These are phyloP conservation scores for Erythrophleum fordii DNA, from an alignment of 306 rosid genomes.

Conservation along the genomic window DNA sequence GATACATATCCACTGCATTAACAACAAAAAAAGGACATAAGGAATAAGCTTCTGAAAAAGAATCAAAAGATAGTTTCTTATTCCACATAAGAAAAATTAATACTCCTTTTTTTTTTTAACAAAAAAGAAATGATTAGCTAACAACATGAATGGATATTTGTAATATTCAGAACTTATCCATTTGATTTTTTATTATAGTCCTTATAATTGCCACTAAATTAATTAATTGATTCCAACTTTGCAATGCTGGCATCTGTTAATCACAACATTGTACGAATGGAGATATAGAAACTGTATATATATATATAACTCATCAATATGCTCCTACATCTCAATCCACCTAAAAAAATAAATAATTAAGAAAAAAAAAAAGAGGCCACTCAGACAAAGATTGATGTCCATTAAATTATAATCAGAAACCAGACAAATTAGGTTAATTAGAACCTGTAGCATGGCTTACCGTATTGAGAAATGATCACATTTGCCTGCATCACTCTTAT, in stretches of 20 bases:
- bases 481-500: constrained; percentile 44
- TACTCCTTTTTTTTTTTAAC: not conserved
- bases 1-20: constrained; percentile 72
- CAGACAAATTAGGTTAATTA: not conserved
- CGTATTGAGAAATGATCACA: constrained; percentile 78
- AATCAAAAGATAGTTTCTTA: constrained; percentile 7
- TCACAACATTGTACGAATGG: not conserved
- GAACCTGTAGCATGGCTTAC: constrained; percentile 48
- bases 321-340: not conserved
- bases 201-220: not conserved
- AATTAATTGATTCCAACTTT: constrained; percentile 9
- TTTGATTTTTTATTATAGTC: constrained; percentile 1
- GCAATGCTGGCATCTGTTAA: not conserved
- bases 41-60: constrained; percentile 8
- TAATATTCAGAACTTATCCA: not conserved
- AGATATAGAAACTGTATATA: not conserved
- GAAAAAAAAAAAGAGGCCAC: too few relatives aligned
- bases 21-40: constrained; percentile 2
- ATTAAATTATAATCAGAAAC: constrained; percentile 12
- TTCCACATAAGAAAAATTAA: not conserved
- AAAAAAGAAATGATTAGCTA: not conserved
- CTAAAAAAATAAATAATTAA: not conserved
- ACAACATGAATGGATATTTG: not conserved
- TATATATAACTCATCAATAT: not conserved
- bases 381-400: not conserved